Percentiles rank a stretch among this genome's conserved stretches.
These are phyloP conservation scores for Phalaenopsis hybrid DNA, from an alignment of 116 monocot genomes.

Conservation along the genomic window DNA sequence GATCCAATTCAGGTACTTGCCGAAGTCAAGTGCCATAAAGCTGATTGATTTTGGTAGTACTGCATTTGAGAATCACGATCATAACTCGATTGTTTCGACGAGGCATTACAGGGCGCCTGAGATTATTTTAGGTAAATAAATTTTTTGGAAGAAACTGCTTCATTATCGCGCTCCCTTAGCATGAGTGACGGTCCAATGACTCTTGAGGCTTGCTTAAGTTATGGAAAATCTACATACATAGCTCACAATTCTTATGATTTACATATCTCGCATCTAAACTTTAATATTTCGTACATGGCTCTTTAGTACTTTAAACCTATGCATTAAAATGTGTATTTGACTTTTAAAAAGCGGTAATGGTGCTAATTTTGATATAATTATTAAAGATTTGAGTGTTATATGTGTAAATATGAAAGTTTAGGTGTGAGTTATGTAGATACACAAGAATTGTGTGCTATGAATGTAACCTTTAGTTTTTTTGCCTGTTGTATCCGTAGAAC, in stretches of 20 bases:
- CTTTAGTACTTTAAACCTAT: too few relatives aligned
- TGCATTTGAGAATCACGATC: constrained; percentile 79
- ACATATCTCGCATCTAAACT: too few relatives aligned
- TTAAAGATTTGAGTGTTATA: too few relatives aligned
- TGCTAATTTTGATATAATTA: too few relatives aligned
- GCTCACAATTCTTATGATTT: background rate
- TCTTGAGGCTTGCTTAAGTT: background rate
- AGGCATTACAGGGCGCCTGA: constrained; percentile 99
- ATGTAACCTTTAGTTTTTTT: background rate
- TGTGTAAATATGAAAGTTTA: too few relatives aligned
- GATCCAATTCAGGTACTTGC: constrained; percentile 80
- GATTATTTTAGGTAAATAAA: constrained; percentile 90
- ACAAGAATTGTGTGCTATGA: too few relatives aligned
- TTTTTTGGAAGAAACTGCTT: constrained; percentile 22
- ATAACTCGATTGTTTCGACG: constrained; percentile 89
- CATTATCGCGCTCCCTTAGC: constrained; percentile 7
- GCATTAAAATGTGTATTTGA: too few relatives aligned
- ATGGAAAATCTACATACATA: too few relatives aligned
- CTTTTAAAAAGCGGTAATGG: too few relatives aligned
- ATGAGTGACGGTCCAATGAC: constrained; percentile 8
- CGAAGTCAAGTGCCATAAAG: constrained; percentile 99
- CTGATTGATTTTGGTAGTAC: constrained; percentile 99
- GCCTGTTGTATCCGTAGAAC: background rate
- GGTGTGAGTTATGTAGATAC: too few relatives aligned
- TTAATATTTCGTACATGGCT: too few relatives aligned